A percentile compares a stretch with the other conserved stretches of the same genome.
phyloP scores from a whole-genome alignment of 345 rosid species.

The Psidium guajava region DNA sequence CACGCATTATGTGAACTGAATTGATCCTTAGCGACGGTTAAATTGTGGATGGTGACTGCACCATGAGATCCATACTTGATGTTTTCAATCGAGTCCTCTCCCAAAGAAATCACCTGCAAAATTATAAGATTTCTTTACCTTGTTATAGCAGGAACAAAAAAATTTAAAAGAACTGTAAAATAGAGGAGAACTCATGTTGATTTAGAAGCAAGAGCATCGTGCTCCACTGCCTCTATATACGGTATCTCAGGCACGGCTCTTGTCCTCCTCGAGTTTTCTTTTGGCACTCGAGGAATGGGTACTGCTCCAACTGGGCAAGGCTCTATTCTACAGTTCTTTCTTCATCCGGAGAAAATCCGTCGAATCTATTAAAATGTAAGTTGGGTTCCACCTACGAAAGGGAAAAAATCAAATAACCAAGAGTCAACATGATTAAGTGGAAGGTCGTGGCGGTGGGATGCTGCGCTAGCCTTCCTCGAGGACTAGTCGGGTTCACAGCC shows the following conservation, averaged over 20 bases:
- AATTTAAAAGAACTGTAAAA: neutral
- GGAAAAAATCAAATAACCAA: neutral
- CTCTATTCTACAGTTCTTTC: neutral
- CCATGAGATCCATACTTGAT: neutral
- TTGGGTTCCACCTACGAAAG: neutral
- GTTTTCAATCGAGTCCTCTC: neutral
- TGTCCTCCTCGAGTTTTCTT: neutral
- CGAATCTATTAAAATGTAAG: neutral
- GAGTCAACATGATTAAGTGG: neutral
- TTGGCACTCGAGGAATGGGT: neutral
- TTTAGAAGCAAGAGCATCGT: neutral
- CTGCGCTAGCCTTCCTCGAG: too few species aligned
- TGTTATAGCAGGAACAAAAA: neutral
- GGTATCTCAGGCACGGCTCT: neutral
- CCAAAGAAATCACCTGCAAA: neutral
- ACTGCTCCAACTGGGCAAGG: neutral
- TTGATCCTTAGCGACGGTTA: neutral
- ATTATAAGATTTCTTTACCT: neutral
- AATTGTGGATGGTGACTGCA: neutral
- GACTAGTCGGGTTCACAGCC: too few species aligned
- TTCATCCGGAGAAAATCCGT: neutral
- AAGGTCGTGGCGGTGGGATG: too few species aligned
- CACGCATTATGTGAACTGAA: neutral
- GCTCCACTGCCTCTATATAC: neutral
- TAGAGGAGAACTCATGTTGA: neutral